Percentiles rank a stretch among this genome's conserved stretches.
Conservation (phyloP, 768 basidiomycete genomes). For the Leccinellum luteum region DNA sequence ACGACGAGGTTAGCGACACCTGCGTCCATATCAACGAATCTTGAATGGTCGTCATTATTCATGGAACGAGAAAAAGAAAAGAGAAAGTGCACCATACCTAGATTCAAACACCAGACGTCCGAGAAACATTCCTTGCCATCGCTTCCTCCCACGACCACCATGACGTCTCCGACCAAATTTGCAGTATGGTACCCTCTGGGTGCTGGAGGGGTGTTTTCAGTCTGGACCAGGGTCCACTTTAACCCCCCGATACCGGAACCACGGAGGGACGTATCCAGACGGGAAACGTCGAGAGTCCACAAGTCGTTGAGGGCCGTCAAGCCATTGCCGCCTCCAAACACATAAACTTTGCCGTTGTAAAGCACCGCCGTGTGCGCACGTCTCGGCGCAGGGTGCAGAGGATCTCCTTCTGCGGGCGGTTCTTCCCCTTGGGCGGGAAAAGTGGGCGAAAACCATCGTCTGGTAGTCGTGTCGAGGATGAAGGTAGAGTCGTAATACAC, state of each 20-base stretch:
- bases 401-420: slow-evolving; percentile 1
- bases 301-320: slow-evolving; percentile 86
- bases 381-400: slow-evolving; percentile 56
- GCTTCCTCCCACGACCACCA: slow-evolving; percentile 89
- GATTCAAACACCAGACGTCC: slow-evolving; percentile 83
- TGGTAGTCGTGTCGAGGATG: slow-evolving; percentile 74
- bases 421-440: slow-evolving; percentile 21
- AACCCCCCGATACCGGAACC: slow-evolving; percentile 25
- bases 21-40: slow-evolving; percentile 31
- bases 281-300: slow-evolving; percentile 77
- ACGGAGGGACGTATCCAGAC: slow-evolving; percentile 30
- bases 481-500: slow-evolving; percentile 82
- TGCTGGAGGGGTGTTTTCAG: slow-evolving; percentile 53
- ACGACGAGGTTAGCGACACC: slow-evolving; percentile 20
- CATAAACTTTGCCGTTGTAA: slow-evolving; percentile 68
- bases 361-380: slow-evolving; percentile 86
- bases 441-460: slow-evolving; percentile 60
- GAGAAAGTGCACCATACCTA: slow-evolving; percentile 58
- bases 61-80: neutral
- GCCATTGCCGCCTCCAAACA: slow-evolving; percentile 96
- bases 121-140: slow-evolving; percentile 87
- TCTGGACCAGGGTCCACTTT: slow-evolving; percentile 60
- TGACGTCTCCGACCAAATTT: slow-evolving; percentile 79
- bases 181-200: slow-evolving; percentile 89
- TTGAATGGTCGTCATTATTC: neutral